Evolutionary conservation across 2,329 filamentous ascomycete species (phyloP).

Genomic region (Clonostachys solani): DNA sequence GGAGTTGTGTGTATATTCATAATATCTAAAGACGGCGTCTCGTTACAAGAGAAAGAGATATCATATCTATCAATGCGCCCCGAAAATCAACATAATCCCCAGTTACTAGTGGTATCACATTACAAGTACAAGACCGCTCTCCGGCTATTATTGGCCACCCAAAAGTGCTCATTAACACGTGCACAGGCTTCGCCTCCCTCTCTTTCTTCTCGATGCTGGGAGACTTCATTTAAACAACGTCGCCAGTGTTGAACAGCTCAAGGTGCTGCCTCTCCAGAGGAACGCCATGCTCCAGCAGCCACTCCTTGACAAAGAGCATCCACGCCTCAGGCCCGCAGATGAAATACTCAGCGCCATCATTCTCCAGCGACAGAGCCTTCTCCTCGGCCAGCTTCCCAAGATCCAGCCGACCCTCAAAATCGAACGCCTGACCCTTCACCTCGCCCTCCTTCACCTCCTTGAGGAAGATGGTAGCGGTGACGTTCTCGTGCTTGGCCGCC

Average conservation of each 20-base stretch:
- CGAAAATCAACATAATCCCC: too few relatives aligned
- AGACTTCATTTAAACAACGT: background rate
- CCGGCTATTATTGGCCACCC: too few relatives aligned
- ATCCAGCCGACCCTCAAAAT: slow-evolving; percentile 53
- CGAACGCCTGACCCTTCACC: slow-evolving; percentile 49
- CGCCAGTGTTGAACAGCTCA: slow-evolving; percentile 63
- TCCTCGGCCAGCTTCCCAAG: slow-evolving; percentile 50
- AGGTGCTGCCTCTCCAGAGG: slow-evolving; percentile 54
- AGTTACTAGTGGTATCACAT: too few relatives aligned
- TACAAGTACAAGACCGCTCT: too few relatives aligned
- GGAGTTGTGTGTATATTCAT: too few relatives aligned
- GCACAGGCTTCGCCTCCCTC: too few relatives aligned
- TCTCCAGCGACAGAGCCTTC: slow-evolving; percentile 48
- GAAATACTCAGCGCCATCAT: slow-evolving; percentile 59
- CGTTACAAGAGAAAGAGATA: too few relatives aligned
- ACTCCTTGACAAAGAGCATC: slow-evolving; percentile 57
- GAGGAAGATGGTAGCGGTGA: slow-evolving; percentile 50
- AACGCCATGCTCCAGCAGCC: slow-evolving; percentile 53
- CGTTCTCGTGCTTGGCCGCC: slow-evolving; percentile 24
- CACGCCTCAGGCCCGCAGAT: slow-evolving; percentile 68
- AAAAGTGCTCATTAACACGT: too few relatives aligned
- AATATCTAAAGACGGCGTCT: too few relatives aligned
- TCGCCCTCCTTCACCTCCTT: slow-evolving; percentile 39
- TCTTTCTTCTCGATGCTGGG: too few relatives aligned
- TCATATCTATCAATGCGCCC: too few relatives aligned